Evolutionary conservation across 176 grass and related monocot species (phyloP).

Genomic region (Juncus effusus): DNA sequence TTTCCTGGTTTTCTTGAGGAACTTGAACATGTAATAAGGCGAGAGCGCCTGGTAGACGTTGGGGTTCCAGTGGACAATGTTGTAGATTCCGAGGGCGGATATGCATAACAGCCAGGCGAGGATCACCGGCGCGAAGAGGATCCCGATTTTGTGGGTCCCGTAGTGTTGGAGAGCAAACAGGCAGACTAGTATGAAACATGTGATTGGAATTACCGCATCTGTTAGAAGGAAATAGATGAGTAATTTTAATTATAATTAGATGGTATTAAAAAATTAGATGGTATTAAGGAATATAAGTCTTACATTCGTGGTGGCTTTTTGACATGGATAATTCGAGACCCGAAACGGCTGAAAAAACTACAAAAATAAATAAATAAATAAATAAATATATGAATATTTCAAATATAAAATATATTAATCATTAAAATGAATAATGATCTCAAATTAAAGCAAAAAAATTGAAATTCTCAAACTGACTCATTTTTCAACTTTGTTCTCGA

Average conservation of each 20-base stretch:
- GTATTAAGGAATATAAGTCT: conserved; percentile 30
- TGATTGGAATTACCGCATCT: conserved; percentile 94
- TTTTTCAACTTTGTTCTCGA: conserved; percentile 21
- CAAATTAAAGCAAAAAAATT: too few species aligned
- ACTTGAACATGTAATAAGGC: conserved; percentile 84
- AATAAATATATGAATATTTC: conserved; percentile 12
- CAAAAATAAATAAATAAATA: conserved; percentile 26
- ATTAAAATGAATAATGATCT: background rate
- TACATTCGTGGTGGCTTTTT: conserved; percentile 85
- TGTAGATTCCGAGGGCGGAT: conserved; percentile 85
- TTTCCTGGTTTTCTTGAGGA: conserved; percentile 93
- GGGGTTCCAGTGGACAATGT: conserved; percentile 87
- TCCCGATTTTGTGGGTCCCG: conserved; percentile 81
- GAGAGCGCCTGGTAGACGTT: conserved; percentile 79
- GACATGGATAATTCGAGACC: conserved; percentile 88
- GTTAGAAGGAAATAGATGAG: conserved; percentile 8
- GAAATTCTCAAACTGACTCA: too few species aligned
- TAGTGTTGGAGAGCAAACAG: conserved; percentile 94
- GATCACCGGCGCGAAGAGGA: conserved; percentile 85
- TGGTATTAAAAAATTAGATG: background rate
- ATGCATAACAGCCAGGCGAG: conserved; percentile 88
- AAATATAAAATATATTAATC: conserved; percentile 1
- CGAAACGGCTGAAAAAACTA: conserved; percentile 97
- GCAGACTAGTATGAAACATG: conserved; percentile 79
- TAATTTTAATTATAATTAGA: background rate